Percentiles rank a stretch among this genome's conserved stretches.
These are phyloP conservation scores for Aspergillus haitiensis DNA, from an alignment of 495 filamentous ascomycete genomes.

Conservation along the genomic window DNA sequence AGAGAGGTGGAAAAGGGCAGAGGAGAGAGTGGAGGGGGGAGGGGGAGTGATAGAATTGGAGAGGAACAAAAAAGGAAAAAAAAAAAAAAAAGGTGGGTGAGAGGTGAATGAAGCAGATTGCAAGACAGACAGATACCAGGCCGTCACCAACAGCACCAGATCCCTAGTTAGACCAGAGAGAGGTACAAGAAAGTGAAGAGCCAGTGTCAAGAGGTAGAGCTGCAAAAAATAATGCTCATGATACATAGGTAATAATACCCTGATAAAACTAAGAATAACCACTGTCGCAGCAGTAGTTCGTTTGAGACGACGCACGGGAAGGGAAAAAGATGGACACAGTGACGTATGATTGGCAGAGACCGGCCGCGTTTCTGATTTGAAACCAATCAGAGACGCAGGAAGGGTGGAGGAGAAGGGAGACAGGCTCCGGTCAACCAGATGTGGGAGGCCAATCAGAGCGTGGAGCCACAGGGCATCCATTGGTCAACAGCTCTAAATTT, in stretches of 20 bases:
- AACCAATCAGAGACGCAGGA: slow-evolving; percentile 19
- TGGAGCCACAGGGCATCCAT: slow-evolving; percentile 23
- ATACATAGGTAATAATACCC: slow-evolving; percentile 14
- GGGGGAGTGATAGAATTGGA: slow-evolving; percentile 12
- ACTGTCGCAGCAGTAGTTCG: slow-evolving; percentile 22
- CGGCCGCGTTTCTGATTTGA: slow-evolving; percentile 25
- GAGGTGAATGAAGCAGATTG: slow-evolving; percentile 26
- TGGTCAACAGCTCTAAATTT: slow-evolving; percentile 43
- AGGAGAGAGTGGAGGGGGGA: slow-evolving; percentile 26
- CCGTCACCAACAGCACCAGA: slow-evolving; percentile 11
- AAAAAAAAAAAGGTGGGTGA: slow-evolving; percentile 16
- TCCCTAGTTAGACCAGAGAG: not conserved
- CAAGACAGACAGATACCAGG: slow-evolving; percentile 25
- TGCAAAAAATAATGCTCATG: not conserved
- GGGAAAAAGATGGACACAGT: slow-evolving; percentile 15
- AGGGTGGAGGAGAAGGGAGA: slow-evolving; percentile 15
- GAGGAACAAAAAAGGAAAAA: slow-evolving; percentile 19
- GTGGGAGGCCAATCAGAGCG: slow-evolving; percentile 21
- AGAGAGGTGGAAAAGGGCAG: slow-evolving; percentile 25
- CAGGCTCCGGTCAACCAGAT: slow-evolving; percentile 20
- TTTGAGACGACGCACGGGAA: slow-evolving; percentile 21
- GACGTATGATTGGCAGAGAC: slow-evolving; percentile 19
- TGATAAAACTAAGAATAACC: slow-evolving; percentile 27
- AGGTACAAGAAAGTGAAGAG: slow-evolving; percentile 7
- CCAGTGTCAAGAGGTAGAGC: slow-evolving; percentile 6